Percentiles rank a stretch among this genome's conserved stretches.
These are phyloP conservation scores for Lipomyces yamadae DNA, from an alignment of 805 yeast genomes.

Conservation along the genomic window DNA sequence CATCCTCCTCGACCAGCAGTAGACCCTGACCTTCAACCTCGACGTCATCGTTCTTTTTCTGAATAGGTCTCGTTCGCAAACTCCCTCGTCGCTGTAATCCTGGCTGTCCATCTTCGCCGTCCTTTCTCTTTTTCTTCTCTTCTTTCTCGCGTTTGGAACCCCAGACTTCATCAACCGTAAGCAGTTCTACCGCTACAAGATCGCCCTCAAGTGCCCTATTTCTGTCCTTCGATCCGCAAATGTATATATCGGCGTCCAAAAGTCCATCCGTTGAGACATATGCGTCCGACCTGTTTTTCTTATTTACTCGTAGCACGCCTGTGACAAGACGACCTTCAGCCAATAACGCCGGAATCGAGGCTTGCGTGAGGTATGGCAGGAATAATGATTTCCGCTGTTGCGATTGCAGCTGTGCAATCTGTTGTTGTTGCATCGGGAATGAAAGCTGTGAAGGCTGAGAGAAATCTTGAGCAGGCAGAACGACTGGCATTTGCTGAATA, in stretches of 20 bases:
- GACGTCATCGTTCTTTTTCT: constrained; percentile 96
- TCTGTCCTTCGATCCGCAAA: constrained; percentile 97
- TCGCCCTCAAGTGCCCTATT: constrained; percentile 98
- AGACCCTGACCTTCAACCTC: constrained; percentile 98
- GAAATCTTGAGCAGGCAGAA: constrained; percentile 8
- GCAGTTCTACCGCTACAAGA: constrained; percentile 90
- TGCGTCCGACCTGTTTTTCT: constrained; percentile 95
- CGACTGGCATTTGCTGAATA: constrained; percentile 3
- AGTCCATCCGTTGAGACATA: constrained; percentile 97
- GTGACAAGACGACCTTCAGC: constrained; percentile 90
- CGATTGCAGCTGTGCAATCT: constrained; percentile 26
- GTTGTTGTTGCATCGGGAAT: constrained; percentile 19
- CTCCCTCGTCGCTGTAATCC: constrained; percentile 80
- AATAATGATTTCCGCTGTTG: constrained; percentile 66
- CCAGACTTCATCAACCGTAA: constrained; percentile 98
- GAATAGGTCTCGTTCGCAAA: constrained; percentile 91
- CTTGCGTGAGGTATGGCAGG: constrained; percentile 95
- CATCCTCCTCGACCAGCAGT: constrained; percentile 91
- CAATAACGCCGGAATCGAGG: constrained; percentile 84
- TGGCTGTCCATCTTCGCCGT: constrained; percentile 53
- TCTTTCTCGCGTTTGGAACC: constrained; percentile 94
- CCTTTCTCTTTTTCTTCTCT: constrained; percentile 90
- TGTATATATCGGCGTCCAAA: constrained; percentile 93
- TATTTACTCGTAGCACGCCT: constrained; percentile 91
- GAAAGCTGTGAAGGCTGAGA: constrained; percentile 2